Percentiles rank a stretch among this genome's conserved stretches.
These are phyloP conservation scores for Leccinum truebloodii DNA, from an alignment of 768 basidiomycete genomes.

Conservation along the genomic window DNA sequence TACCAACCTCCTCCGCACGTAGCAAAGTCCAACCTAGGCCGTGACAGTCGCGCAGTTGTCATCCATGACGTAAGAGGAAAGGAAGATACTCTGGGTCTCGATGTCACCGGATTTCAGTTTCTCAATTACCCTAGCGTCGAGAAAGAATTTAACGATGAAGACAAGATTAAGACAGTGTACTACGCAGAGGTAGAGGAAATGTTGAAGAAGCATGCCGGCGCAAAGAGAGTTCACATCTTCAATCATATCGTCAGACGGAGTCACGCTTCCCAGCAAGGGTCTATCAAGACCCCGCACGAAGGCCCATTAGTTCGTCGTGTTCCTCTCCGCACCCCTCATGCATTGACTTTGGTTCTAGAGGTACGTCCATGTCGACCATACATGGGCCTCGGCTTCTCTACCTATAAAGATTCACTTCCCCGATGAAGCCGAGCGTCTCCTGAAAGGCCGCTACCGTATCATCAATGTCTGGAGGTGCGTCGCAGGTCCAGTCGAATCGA, in stretches of 20 bases:
- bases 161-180: constrained; percentile 37
- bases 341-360: constrained; percentile 14
- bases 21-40: constrained; percentile 33
- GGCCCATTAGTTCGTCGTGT: constrained; percentile 35
- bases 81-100: constrained; percentile 32
- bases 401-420: neutral
- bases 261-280: neutral
- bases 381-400: neutral
- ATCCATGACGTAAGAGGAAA: constrained; percentile 37
- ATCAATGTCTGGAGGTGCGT: constrained; percentile 46
- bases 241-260: constrained; percentile 44
- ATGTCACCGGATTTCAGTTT: constrained; percentile 47
- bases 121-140: constrained; percentile 34
- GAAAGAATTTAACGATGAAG: constrained; percentile 42
- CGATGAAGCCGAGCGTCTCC: neutral
- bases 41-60: constrained; percentile 17
- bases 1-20: constrained; percentile 29
- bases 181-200: constrained; percentile 45
- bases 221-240: constrained; percentile 43
- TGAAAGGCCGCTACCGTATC: constrained; percentile 41
- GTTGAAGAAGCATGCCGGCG: constrained; percentile 41
- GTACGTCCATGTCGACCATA: neutral
- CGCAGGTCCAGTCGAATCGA: neutral
- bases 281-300: constrained; percentile 14
- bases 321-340: constrained; percentile 6